Evolutionary conservation across 2,329 filamentous ascomycete species (phyloP).

Genomic region (Diaporthe sp.): DNA sequence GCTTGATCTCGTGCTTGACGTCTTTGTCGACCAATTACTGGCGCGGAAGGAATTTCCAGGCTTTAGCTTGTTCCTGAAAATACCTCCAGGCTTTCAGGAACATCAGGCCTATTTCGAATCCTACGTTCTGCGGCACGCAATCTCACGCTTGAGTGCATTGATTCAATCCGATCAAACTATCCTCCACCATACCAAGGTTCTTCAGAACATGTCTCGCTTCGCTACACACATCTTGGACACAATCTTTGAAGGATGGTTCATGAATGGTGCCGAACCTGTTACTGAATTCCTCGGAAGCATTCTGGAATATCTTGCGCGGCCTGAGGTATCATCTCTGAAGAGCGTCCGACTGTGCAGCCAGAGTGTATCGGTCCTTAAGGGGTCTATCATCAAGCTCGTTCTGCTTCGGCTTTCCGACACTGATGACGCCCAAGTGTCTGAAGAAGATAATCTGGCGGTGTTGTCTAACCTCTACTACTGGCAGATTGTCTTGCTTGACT

Average conservation of each 20-base stretch:
- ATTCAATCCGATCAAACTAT: slow-evolving; percentile 80
- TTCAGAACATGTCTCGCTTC: slow-evolving; percentile 90
- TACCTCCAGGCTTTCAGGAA: slow-evolving; percentile 92
- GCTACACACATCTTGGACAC: slow-evolving; percentile 87
- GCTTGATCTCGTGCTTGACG: slow-evolving; percentile 80
- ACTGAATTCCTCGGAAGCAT: slow-evolving; percentile 89
- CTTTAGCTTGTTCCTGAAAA: slow-evolving; percentile 86
- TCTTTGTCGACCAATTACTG: slow-evolving; percentile 90
- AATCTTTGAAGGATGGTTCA: slow-evolving; percentile 96
- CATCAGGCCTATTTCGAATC: slow-evolving; percentile 97
- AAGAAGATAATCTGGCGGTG: slow-evolving; percentile 76
- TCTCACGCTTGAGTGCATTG: slow-evolving; percentile 78
- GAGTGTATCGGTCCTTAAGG: slow-evolving; percentile 81
- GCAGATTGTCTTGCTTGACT: slow-evolving; percentile 90
- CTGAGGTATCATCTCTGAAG: slow-evolving; percentile 85
- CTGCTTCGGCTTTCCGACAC: slow-evolving; percentile 87
- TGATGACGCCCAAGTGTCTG: slow-evolving; percentile 73
- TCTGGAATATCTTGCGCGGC: slow-evolving; percentile 89
- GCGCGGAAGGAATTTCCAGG: slow-evolving; percentile 91
- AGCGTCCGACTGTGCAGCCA: slow-evolving; percentile 92
- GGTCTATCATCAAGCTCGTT: slow-evolving; percentile 83
- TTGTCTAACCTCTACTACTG: slow-evolving; percentile 93
- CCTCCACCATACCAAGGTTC: slow-evolving; percentile 83
- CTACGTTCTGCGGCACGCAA: slow-evolving; percentile 82
- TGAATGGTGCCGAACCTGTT: slow-evolving; percentile 85